A percentile compares a stretch with the other conserved stretches of the same genome.
Conservation (phyloP, 2,329 filamentous ascomycete genomes). For the Paecilomyces sp. region DNA sequence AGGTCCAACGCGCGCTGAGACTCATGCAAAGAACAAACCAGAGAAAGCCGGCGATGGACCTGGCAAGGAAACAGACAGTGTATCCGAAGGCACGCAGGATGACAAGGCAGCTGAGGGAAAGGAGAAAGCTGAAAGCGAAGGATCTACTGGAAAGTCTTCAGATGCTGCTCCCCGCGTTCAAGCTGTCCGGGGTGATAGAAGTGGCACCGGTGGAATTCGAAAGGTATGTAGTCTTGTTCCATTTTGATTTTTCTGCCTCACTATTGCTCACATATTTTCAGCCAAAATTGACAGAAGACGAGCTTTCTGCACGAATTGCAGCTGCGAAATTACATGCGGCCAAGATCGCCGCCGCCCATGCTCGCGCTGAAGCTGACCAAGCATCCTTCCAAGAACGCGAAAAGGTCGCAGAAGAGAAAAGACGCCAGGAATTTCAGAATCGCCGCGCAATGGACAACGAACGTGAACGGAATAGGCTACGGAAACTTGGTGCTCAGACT, state of each 20-base stretch:
- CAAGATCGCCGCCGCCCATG: conserved; percentile 53
- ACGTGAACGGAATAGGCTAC: conserved; percentile 52
- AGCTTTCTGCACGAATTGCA: conserved; percentile 55
- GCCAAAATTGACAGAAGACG: conserved; percentile 58
- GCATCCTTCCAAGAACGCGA: conserved; percentile 59
- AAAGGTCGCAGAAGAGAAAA: conserved; percentile 48
- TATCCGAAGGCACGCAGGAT: conserved; percentile 10
- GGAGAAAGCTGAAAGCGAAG: conserved; percentile 10
- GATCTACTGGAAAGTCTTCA: conserved; percentile 8
- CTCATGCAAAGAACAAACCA: conserved; percentile 9
- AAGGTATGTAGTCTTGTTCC: conserved; percentile 27
- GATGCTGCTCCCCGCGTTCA: conserved; percentile 21
- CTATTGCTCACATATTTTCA: conserved; percentile 25
- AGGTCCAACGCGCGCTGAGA: conserved; percentile 13
- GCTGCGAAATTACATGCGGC: conserved; percentile 56
- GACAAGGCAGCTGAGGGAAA: conserved; percentile 11
- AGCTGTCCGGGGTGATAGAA: conserved; percentile 49
- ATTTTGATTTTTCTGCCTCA: not conserved
- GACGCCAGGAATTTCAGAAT: conserved; percentile 44
- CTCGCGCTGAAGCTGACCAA: conserved; percentile 60
- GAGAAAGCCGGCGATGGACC: conserved; percentile 9
- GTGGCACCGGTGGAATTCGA: conserved; percentile 45
- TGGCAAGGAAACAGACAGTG: conserved; percentile 6
- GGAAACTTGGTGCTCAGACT: conserved; percentile 52
- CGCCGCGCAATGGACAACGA: conserved; percentile 56